phyloP scores from a whole-genome alignment of 1,284 basidiomycete species.

The Rhodotorula sp. region DNA sequence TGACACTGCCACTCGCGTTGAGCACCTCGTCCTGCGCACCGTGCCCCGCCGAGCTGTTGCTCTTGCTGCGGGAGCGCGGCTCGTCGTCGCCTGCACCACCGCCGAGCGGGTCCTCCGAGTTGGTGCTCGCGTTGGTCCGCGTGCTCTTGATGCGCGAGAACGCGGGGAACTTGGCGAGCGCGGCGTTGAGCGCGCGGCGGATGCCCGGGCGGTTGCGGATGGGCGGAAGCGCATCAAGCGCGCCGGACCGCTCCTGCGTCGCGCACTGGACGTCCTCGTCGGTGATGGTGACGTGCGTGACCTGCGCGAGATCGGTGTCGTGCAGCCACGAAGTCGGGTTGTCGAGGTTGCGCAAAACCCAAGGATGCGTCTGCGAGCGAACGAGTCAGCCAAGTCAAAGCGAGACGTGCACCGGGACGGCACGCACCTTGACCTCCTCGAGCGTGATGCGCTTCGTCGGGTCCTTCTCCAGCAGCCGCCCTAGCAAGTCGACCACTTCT shows the following conservation, averaged over 20 bases:
- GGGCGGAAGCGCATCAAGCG: conserved; percentile 25
- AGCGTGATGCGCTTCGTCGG: conserved; percentile 74
- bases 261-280: conserved; percentile 79
- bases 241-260: conserved; percentile 35
- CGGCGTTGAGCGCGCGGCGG: conserved; percentile 39
- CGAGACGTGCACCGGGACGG: neutral
- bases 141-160: conserved; percentile 36
- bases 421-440: conserved; percentile 76
- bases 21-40: neutral
- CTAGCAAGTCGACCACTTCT: conserved; percentile 70
- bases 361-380: conserved; percentile 56
- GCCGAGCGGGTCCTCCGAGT: conserved; percentile 8
- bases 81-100: conserved; percentile 1
- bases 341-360: conserved; percentile 74
- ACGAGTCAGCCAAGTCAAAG: neutral
- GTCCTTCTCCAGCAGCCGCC: conserved; percentile 80
- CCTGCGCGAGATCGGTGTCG: conserved; percentile 67
- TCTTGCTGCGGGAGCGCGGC: conserved; percentile 32
- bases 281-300: conserved; percentile 67
- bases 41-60: conserved; percentile 34
- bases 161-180: conserved; percentile 37
- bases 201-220: conserved; percentile 41
- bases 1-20: conserved; percentile 9
- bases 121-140: conserved; percentile 16
- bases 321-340: conserved; percentile 75